These are phyloP conservation scores for Zopfia rhizophila DNA, from an alignment of 2,329 filamentous ascomycete species.

Conservation along the genomic window DNA sequence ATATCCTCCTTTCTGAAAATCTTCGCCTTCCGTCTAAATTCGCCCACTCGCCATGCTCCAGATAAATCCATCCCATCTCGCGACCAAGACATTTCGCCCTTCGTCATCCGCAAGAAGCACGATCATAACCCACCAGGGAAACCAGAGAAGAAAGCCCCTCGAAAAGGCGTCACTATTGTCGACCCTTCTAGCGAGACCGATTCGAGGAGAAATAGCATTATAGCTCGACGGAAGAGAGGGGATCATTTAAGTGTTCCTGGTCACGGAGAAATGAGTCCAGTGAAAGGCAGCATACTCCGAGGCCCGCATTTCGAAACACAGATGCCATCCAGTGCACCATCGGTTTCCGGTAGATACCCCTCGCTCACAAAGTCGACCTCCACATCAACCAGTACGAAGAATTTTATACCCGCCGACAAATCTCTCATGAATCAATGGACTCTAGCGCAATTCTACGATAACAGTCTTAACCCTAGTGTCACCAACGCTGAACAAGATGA, in stretches of 20 bases:
- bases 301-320: slow-evolving; percentile 50
- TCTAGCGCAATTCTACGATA: slow-evolving; percentile 83
- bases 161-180: slow-evolving; percentile 77
- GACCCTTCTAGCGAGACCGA: slow-evolving; percentile 63
- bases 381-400: slow-evolving; percentile 30
- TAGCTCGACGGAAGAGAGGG: slow-evolving; percentile 31
- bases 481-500: slow-evolving; percentile 80
- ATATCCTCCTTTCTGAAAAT: slow-evolving; percentile 92
- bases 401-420: slow-evolving; percentile 73
- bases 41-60: slow-evolving; percentile 83
- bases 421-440: slow-evolving; percentile 87
- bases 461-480: slow-evolving; percentile 87
- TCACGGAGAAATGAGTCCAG: slow-evolving; percentile 45
- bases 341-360: slow-evolving; percentile 28
- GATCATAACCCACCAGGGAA: slow-evolving; percentile 70
- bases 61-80: slow-evolving; percentile 77
- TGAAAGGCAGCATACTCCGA: slow-evolving; percentile 56
- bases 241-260: slow-evolving; percentile 29
- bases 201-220: slow-evolving; percentile 30
- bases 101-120: slow-evolving; percentile 73
- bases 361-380: slow-evolving; percentile 40
- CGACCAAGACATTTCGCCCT: slow-evolving; percentile 87
- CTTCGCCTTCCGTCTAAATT: slow-evolving; percentile 92
- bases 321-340: slow-evolving; percentile 30
- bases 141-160: slow-evolving; percentile 68